phyloP scores from a whole-genome alignment of 169 alveolate genomes.

The Plasmodium vinckei region DNA sequence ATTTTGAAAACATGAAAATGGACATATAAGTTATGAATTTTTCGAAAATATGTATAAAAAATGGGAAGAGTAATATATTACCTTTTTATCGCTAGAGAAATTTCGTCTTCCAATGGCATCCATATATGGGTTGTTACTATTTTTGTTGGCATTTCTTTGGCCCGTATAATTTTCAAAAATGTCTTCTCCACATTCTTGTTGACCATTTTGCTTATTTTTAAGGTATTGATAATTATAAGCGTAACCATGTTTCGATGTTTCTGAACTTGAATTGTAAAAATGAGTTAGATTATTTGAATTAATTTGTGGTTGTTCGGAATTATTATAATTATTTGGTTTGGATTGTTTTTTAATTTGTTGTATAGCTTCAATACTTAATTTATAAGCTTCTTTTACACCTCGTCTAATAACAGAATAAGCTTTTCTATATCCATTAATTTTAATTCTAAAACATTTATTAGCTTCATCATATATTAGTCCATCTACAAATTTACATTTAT shows the following conservation, averaged over 20 bases:
- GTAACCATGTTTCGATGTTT: conserved; percentile 37
- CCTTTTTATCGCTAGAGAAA: conserved; percentile 22
- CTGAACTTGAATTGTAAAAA: conserved; percentile 58
- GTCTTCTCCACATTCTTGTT: conserved; percentile 23
- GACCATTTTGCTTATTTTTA: conserved; percentile 16
- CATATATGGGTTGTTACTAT: neutral
- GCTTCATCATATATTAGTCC: conserved; percentile 76
- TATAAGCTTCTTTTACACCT: conserved; percentile 76
- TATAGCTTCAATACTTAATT: conserved; percentile 65
- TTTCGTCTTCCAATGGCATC: neutral
- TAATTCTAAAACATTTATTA: conserved; percentile 68
- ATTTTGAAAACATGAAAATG: neutral
- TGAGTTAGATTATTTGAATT: conserved; percentile 57
- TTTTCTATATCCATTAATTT: conserved; percentile 71
- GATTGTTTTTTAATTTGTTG: conserved; percentile 55
- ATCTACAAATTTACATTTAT: conserved; percentile 72
- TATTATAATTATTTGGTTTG: conserved; percentile 5
- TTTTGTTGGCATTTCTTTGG: neutral
- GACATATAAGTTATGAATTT: neutral
- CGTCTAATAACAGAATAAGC: conserved; percentile 76
- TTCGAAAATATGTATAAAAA: neutral
- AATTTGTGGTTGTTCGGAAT: conserved; percentile 40
- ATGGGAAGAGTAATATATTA: neutral
- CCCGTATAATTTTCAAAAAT: conserved; percentile 24
- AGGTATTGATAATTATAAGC: conserved; percentile 27